Base-by-base conservation (phyloP, 2,329 filamentous ascomycete genomes). In the Alternaria triticina region DNA sequence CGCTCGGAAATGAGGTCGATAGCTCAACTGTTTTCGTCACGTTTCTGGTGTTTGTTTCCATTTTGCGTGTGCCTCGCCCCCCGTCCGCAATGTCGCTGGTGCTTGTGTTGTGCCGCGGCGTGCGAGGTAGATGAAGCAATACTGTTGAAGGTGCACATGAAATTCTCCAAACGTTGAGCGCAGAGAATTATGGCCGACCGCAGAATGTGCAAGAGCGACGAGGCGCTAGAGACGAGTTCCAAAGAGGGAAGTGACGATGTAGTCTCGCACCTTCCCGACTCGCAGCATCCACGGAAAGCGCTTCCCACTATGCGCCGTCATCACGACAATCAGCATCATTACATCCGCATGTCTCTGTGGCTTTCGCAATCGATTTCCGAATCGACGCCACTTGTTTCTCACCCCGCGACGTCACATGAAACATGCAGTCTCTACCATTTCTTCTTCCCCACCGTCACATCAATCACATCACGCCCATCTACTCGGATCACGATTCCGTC, bases 1-100 rank as follows among this genome's bases (percentile, higher is more conserved):
- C 54, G 17, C 33, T 46, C 64, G 61, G 64, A 66, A 57, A 66
- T 66, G 64, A 66, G 40, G 60, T 6, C 40, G 30, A 66, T 61
- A 51, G 6, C 40, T 49, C 57, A 40, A 59, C 44, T 54, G 44
- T 59, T 55, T 50, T 50, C 44, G 45, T 22, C 44, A 43, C 46
- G 47, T 58, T 58, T 47, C 46, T 58, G 22, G 20, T 33, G 23
- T 13, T 28, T 52, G 54, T 54, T 40, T 59, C 40, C 8, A 43
- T 25, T 25, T 27, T 27, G 22, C 47, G 20, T 30, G 30, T 62
- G 49, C 20, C 54, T 36, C 33, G n/a, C 54, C 56, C 50, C 50
- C 45, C 30, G 23, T 13, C 55, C 8, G 49, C 52, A 56, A 43
- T 54, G 56, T 40, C 47, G 17, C 25, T 47, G 28, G 47, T 45